phyloP scores from a whole-genome alignment of 345 rosid genomes.

The Cardamine chenopodiifolia region DNA sequence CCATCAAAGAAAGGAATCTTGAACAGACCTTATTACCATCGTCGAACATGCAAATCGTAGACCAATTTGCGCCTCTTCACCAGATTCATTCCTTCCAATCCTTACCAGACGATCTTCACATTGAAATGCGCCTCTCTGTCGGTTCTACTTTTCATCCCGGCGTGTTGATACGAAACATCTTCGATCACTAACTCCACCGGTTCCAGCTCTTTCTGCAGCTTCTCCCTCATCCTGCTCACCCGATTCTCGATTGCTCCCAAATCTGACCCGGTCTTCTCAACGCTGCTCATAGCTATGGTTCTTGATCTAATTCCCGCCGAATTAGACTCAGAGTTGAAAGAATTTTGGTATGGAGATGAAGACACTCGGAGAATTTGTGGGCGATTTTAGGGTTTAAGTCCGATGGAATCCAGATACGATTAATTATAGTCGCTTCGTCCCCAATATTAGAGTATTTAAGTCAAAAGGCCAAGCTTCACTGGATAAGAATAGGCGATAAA shows the following conservation, averaged over 20 bases:
- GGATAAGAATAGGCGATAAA: too few relatives aligned
- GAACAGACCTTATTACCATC: too few relatives aligned
- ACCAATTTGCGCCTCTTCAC: constrained; percentile 87
- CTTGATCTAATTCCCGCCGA: constrained; percentile 15
- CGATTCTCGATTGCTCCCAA: constrained; percentile 55
- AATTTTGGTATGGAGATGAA: background rate
- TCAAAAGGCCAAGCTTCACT: too few relatives aligned
- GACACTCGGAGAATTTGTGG: background rate
- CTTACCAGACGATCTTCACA: constrained; percentile 70
- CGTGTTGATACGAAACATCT: constrained; percentile 91
- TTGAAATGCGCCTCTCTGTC: constrained; percentile 92
- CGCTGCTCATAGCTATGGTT: constrained; percentile 39
- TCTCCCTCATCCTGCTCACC: constrained; percentile 73
- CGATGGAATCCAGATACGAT: constrained; percentile 29
- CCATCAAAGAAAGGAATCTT: too few relatives aligned
- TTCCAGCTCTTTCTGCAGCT: constrained; percentile 64
- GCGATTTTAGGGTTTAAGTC: constrained; percentile 29
- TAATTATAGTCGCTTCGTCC: too few relatives aligned
- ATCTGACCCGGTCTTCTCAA: constrained; percentile 26
- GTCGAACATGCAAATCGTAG: constrained; percentile 65
- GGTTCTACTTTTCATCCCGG: constrained; percentile 70
- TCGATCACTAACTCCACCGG: constrained; percentile 73
- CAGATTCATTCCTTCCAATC: constrained; percentile 88
- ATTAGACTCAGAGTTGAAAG: constrained; percentile 1
- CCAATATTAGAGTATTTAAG: too few relatives aligned